Evolutionary conservation across 352 stramenopile genomes (phyloP).

Genomic region (Phytophthora capsici): DNA sequence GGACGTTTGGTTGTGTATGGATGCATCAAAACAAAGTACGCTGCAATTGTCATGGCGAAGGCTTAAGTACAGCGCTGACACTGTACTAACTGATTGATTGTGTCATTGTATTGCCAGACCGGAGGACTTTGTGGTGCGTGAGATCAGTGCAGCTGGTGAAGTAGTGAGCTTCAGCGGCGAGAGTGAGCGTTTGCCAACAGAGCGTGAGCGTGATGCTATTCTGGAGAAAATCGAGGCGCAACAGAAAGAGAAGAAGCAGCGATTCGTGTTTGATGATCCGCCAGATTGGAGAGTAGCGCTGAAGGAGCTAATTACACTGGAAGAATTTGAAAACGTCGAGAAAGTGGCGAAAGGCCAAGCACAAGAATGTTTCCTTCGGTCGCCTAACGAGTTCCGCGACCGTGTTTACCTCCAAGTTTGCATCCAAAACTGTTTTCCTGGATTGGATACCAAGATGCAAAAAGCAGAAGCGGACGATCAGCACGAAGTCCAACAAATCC

Average conservation of each 20-base stretch:
- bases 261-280: conserved; percentile 63
- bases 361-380: conserved; percentile 35
- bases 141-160: conserved; percentile 53
- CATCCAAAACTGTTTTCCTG: conserved; percentile 80
- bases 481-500: conserved; percentile 39
- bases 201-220: conserved; percentile 40
- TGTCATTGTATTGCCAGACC: conserved; percentile 27
- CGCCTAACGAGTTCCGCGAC: conserved; percentile 57
- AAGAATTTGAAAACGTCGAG: conserved; percentile 20
- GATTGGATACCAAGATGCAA: conserved; percentile 65
- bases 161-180: conserved; percentile 48
- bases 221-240: conserved; percentile 38
- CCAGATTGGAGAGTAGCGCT: conserved; percentile 53
- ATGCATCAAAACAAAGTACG: conserved; percentile 57
- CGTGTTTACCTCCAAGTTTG: conserved; percentile 76
- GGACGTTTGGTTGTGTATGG: conserved; percentile 31
- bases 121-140: conserved; percentile 75
- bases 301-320: conserved; percentile 30
- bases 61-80: too few species aligned
- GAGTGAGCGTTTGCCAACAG: conserved; percentile 37
- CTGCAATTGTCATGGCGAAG: conserved; percentile 6
- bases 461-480: conserved; percentile 29
- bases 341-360: conserved; percentile 28
- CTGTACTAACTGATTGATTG: background rate
- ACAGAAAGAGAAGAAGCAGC: conserved; percentile 47